A percentile compares a stretch with the other conserved stretches of the same genome.
phyloP scores from a whole-genome alignment of 2,329 filamentous ascomycete species.

The Monilinia fructigena region DNA sequence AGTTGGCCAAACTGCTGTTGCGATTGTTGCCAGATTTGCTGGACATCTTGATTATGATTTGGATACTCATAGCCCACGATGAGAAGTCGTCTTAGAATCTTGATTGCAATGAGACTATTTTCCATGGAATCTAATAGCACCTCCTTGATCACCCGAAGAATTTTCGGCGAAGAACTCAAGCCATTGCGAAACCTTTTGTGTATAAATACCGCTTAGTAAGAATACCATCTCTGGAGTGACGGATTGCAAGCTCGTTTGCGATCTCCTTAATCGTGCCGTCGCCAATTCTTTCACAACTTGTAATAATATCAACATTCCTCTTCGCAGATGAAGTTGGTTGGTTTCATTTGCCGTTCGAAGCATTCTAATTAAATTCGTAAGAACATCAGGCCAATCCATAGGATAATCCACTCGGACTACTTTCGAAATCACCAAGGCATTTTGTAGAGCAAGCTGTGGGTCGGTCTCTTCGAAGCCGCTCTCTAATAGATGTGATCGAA shows the following conservation, averaged over 20 bases:
- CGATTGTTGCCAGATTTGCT: slow-evolving; percentile 76
- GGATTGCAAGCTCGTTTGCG: slow-evolving; percentile 72
- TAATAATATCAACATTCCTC: slow-evolving; percentile 73
- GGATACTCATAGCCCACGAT: slow-evolving; percentile 82
- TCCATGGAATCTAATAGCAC: slow-evolving; percentile 65
- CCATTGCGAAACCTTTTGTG: slow-evolving; percentile 71
- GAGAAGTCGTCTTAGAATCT: slow-evolving; percentile 74
- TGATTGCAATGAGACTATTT: slow-evolving; percentile 76
- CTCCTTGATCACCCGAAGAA: slow-evolving; percentile 54
- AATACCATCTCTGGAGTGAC: slow-evolving; percentile 82
- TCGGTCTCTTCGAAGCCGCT: slow-evolving; percentile 77
- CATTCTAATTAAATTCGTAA: slow-evolving; percentile 60
- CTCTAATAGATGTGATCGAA: slow-evolving; percentile 72
- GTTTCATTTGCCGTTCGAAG: slow-evolving; percentile 59
- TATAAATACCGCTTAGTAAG: slow-evolving; percentile 75
- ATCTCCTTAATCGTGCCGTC: slow-evolving; percentile 72
- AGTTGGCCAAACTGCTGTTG: slow-evolving; percentile 77
- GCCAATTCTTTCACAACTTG: slow-evolving; percentile 89
- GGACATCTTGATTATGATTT: slow-evolving; percentile 72
- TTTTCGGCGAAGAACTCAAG: slow-evolving; percentile 57
- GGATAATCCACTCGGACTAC: slow-evolving; percentile 89
- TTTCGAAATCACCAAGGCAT: slow-evolving; percentile 83
- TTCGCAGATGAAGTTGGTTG: slow-evolving; percentile 65
- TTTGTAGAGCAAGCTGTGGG: slow-evolving; percentile 75
- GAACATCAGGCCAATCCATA: slow-evolving; percentile 71